Conservation (phyloP, 1,284 basidiomycete genomes). For the Exobasidium rhododendri region DNA sequence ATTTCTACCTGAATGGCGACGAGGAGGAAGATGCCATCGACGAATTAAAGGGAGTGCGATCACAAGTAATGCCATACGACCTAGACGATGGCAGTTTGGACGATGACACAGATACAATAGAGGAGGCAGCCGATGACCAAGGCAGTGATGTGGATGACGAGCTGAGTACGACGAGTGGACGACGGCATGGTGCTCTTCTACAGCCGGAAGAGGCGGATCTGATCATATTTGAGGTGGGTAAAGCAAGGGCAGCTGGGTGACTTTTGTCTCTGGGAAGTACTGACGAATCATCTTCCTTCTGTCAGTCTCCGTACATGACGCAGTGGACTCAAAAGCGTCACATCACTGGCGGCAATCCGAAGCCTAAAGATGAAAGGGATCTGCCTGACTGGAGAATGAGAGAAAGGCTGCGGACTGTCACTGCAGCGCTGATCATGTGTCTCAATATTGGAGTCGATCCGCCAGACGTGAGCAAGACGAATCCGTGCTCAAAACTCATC, state of each 20-base stretch:
- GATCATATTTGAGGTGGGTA: constrained; percentile 39
- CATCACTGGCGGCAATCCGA: constrained; percentile 79
- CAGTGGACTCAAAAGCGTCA: constrained; percentile 66
- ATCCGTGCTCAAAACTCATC: constrained; percentile 89
- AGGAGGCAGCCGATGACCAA: constrained; percentile 29
- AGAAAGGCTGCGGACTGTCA: constrained; percentile 76
- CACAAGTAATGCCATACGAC: background rate
- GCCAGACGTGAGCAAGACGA: constrained; percentile 94
- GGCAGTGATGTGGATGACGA: constrained; percentile 46
- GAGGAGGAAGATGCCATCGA: constrained; percentile 4
- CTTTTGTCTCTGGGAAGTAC: background rate
- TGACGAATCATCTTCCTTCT: background rate
- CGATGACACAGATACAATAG: constrained; percentile 20
- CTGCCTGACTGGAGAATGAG: constrained; percentile 69
- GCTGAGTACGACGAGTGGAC: constrained; percentile 40
- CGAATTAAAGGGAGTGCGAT: background rate
- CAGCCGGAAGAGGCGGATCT: constrained; percentile 48
- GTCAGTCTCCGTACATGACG: constrained; percentile 43
- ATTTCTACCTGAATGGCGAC: constrained; percentile 6
- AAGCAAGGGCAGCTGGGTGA: background rate
- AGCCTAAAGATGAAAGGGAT: constrained; percentile 65
- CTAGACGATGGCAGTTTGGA: background rate
- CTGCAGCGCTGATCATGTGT: constrained; percentile 89
- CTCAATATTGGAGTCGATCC: constrained; percentile 97
- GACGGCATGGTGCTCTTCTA: constrained; percentile 48